Evolutionary conservation across 2,329 filamentous ascomycete species (phyloP), one percentile per base, ranked within the genome.

Genomic region (Ophiostoma piceae): DNA sequence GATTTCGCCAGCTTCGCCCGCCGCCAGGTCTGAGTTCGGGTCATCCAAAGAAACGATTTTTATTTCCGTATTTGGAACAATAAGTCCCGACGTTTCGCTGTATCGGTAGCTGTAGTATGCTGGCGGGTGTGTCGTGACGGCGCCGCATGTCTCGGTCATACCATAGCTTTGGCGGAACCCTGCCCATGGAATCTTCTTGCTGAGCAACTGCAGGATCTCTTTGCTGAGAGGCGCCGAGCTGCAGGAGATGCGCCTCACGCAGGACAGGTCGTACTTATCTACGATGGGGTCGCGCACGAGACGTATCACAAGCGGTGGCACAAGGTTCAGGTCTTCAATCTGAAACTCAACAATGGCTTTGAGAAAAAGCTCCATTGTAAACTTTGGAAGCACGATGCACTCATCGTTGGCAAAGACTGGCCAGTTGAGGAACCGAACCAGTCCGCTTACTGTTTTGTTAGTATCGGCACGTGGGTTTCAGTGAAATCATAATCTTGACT

Each of bases 321-420:
- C 89, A 88, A 2, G 89, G 75, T 66, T 84, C 1, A 90, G 81
- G 1, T 87, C 87, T 0, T 86, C 87, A 74, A 60, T 32, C 11
- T 60, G 22, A 4, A 29, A 32, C 11, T 60, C 26, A 5, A 60
- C 54, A 14, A 32, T 16, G 11, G 54, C 54, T 1, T 60, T 29
- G 12, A 60, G 54, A 16, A 60, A 60, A 26, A 16, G 22, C 54
- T 60, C 54, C 22, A 32, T 60, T 29, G 54, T 12, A 12, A 60
- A 60, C 22, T 14, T 32, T 4, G 54, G 54, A 9, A 32, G 54
- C 54, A 60, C 26, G 14, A 32, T 12, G 26, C 54, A 60, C 22
- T 60, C 54, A 3, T 60, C 22, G 54, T 60, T 60, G 54, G 22
- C 26, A 16, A 32, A 16, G 11, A 32, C 26, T 5, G 54, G 54